Evolutionary conservation across 768 basidiomycete species (phyloP).

Genomic region (Obba rivulosa): DNA sequence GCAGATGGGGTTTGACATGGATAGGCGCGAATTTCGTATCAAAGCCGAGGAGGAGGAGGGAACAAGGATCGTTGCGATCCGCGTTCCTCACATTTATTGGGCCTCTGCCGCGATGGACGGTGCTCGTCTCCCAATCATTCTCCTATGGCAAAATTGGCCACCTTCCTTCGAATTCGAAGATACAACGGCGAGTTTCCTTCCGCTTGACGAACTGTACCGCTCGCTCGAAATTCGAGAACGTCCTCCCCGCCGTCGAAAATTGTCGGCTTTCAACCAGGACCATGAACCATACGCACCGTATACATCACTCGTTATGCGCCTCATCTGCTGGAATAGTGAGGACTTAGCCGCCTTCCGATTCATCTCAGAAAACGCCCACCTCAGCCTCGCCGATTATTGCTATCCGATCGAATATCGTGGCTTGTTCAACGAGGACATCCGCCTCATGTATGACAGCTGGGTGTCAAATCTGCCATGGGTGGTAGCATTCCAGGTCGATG

Average conservation of each 20-base stretch:
- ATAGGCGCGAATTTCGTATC: constrained; percentile 45
- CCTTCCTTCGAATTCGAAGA: constrained; percentile 32
- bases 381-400: constrained; percentile 26
- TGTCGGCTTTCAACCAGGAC: constrained; percentile 29
- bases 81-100: constrained; percentile 37
- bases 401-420: constrained; percentile 35
- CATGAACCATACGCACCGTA: constrained; percentile 46
- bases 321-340: constrained; percentile 34
- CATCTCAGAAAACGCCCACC: constrained; percentile 33
- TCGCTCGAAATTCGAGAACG: too few species aligned
- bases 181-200: too few species aligned
- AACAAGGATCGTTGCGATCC: constrained; percentile 35
- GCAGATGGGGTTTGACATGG: constrained; percentile 31
- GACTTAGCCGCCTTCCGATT: constrained; percentile 35
- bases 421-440: constrained; percentile 37
- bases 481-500: constrained; percentile 59
- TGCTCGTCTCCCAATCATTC: constrained; percentile 25
- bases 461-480: constrained; percentile 36
- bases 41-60: constrained; percentile 5
- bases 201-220: too few species aligned
- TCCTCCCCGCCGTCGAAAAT: constrained; percentile 26
- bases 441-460: constrained; percentile 29
- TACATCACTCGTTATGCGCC: constrained; percentile 45
- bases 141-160: constrained; percentile 37
- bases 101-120: constrained; percentile 31